Percentiles rank a stretch among this genome's conserved stretches.
Conservation (phyloP, 306 rosid genomes). For the Macrotyloma uniflorum region DNA sequence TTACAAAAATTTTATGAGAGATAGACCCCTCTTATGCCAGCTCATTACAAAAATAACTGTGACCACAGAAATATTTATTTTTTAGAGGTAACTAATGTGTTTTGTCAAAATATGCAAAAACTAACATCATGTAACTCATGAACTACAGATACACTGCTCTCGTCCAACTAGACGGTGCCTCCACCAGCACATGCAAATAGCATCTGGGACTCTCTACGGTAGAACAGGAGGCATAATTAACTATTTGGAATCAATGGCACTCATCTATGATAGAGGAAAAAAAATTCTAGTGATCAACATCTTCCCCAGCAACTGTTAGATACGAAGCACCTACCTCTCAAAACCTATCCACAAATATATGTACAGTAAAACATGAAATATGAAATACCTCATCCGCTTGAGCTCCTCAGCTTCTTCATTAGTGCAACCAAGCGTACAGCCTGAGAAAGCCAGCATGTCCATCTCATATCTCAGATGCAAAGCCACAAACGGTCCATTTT, state of each 20-base stretch:
- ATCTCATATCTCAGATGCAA: constrained; percentile 95
- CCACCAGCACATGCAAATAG: not conserved
- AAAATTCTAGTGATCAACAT: not conserved
- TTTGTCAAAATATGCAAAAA: constrained; percentile 23
- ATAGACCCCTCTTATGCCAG: constrained; percentile 30
- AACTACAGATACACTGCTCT: constrained; percentile 8
- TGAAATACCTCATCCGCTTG: constrained; percentile 79
- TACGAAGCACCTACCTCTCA: constrained; percentile 15
- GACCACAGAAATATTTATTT: not conserved
- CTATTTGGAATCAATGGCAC: not conserved
- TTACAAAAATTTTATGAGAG: constrained; percentile 15
- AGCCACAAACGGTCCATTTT: constrained; percentile 84
- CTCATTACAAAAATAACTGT: constrained; percentile 29
- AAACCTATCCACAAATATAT: not conserved
- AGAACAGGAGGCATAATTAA: constrained; percentile 15
- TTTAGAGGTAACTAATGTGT: not conserved
- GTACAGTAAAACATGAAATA: constrained; percentile 7
- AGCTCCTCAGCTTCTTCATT: constrained; percentile 88
- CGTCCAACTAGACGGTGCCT: constrained; percentile 20
- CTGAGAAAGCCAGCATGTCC: constrained; percentile 99
- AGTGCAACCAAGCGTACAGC: constrained; percentile 92
- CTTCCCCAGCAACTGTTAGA: constrained; percentile 19
- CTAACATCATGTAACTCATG: not conserved
- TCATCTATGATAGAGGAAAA: constrained; percentile 10
- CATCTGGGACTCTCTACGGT: not conserved